Evolutionary conservation across 352 stramenopile genomes (phyloP), one percentile per base, ranked within the genome.

Genomic region (Phytophthora agathidicida): DNA sequence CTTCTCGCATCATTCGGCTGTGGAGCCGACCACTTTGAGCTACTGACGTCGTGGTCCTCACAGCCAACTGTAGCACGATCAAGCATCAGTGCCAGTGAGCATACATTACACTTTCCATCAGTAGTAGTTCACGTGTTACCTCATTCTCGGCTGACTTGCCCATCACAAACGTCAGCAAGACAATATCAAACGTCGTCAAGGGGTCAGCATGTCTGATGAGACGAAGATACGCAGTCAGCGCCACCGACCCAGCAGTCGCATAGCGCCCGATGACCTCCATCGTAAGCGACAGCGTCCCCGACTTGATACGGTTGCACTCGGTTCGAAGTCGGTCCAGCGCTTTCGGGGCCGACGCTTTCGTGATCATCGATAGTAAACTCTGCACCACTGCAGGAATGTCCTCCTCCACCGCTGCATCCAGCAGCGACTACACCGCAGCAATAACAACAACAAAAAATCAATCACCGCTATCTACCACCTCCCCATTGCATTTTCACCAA

Each of bases 311-410:
- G 35, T 78, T 85, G 65, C 74, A 89, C 49, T 93, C 80, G 5
- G 44, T 49, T 24, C 81, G 79, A 42, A 93, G 71, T 46, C 83
- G 82, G 11, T 39, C 46, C 7, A 77, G 69, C n/a, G 86, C 77
- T 7, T 81, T 74, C 0, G 63, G 33, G 6, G 80, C 75, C 11
- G 70, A 77, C 7, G 68, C 52, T 9, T 80, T 68, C 0, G 83
- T 90, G 7, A 89, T 48, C 75, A 95, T 92, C 1, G 77, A 77
- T 36, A 95, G 56, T 20, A 95, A 57, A 30, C 83, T 93, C 43
- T 91, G 78, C 7, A 93, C 78, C 8, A 93, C 81, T 0, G 83
- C 75, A 5, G 86, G 86, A 0, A 95, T 74, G 41, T 95, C 86
- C n/a, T 87, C 75, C 38, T 95, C 86, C 36, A 72, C 83, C 2